Percentiles rank a stretch among this genome's conserved stretches.
These are phyloP conservation scores for Allantophomopsis cytisporea DNA, from an alignment of 2,329 filamentous ascomycete species.

Conservation along the genomic window DNA sequence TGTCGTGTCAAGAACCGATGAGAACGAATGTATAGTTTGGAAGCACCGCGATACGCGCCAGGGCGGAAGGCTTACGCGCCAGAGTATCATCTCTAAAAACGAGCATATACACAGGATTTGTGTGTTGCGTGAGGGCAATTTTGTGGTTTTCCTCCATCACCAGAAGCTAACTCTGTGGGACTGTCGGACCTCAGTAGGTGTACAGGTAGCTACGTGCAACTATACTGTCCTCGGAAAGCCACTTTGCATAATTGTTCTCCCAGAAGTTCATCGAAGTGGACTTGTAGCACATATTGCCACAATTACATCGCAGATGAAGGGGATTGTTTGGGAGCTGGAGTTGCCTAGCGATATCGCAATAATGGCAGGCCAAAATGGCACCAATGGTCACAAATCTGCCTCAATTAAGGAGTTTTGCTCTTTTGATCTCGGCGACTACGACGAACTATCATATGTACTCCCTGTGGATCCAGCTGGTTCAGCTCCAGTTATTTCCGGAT, in stretches of 20 bases:
- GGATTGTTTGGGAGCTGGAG: conserved; percentile 68
- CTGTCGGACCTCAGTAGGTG: conserved; percentile 44
- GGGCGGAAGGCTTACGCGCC: conserved; percentile 44
- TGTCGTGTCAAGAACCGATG: conserved; percentile 66
- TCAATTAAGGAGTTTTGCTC: conserved; percentile 53
- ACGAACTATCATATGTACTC: conserved; percentile 53
- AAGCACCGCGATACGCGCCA: conserved; percentile 41
- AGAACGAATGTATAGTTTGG: conserved; percentile 77
- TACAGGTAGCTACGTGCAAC: conserved; percentile 39
- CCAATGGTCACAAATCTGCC: conserved; percentile 10
- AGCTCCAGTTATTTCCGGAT: conserved; percentile 56
- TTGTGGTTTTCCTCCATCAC: conserved; percentile 69
- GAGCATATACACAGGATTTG: conserved; percentile 72
- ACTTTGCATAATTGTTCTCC: conserved; percentile 67
- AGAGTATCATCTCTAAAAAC: conserved; percentile 52
- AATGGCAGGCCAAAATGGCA: conserved; percentile 19
- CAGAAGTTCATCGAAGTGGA: conserved; percentile 36
- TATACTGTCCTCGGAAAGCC: conserved; percentile 57
- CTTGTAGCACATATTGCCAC: conserved; percentile 63
- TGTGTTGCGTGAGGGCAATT: conserved; percentile 62
- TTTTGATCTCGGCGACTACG: conserved; percentile 50
- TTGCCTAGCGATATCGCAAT: conserved; percentile 34
- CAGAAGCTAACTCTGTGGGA: conserved; percentile 68
- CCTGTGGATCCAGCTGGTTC: conserved; percentile 81
- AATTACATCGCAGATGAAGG: conserved; percentile 64